Percentiles rank a stretch among this genome's conserved stretches.
Conservation (phyloP, 176 grass and related monocot genomes). For the Oryza glaberrima region DNA sequence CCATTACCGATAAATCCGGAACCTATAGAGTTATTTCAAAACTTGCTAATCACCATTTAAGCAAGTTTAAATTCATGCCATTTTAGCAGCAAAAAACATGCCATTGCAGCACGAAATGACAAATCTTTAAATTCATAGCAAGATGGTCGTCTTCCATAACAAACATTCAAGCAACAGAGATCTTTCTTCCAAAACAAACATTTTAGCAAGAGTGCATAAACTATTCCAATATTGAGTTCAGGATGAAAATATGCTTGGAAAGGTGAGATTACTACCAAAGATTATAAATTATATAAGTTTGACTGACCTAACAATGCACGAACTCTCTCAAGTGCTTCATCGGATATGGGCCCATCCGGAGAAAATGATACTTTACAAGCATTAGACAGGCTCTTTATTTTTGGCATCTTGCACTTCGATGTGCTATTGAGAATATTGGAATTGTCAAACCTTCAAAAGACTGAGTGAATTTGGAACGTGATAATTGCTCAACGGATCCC, state of each 20-base stretch:
- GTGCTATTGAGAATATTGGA: conserved; percentile 20
- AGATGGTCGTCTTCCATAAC: background rate
- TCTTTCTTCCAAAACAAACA: background rate
- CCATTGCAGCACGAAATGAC: background rate
- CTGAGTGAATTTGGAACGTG: background rate
- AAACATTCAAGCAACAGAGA: background rate
- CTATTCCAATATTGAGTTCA: background rate
- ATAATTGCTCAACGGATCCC: conserved; percentile 21
- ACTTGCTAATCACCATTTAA: background rate
- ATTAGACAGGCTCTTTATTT: conserved; percentile 79
- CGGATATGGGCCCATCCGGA: conserved; percentile 75
- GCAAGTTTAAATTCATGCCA: too few species aligned
- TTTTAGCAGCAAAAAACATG: background rate
- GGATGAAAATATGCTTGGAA: background rate
- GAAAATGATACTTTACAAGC: conserved; percentile 88
- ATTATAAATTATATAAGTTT: conserved; percentile 25
- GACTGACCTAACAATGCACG: conserved; percentile 78
- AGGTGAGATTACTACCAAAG: background rate
- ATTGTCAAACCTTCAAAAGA: conserved; percentile 32
- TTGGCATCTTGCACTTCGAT: conserved; percentile 72
- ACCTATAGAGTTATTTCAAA: background rate
- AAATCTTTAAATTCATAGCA: background rate
- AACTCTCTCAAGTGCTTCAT: conserved; percentile 87
- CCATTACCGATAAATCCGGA: background rate
- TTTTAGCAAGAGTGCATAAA: background rate